Percentiles rank a stretch among this genome's conserved stretches.
Evolutionary conservation across 1,284 basidiomycete genomes (phyloP).

Genomic region (Cystobasidiaceae sp.): DNA sequence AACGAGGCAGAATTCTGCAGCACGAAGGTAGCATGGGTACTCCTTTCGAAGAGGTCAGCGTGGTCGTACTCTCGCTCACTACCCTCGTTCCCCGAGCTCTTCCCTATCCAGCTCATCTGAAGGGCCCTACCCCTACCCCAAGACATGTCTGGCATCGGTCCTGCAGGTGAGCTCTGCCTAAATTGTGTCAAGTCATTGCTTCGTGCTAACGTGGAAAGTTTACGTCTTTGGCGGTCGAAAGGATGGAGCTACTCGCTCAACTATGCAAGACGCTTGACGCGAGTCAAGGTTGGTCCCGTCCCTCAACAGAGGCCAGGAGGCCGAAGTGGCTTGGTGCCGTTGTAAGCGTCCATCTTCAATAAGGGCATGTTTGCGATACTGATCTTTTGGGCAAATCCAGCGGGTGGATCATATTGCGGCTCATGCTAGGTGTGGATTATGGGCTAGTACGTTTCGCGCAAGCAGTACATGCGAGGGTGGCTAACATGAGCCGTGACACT

Average conservation of each 20-base stretch:
- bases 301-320: constrained; percentile 11
- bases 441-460: constrained; percentile 24
- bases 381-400: neutral
- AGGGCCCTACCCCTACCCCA: too few relatives aligned
- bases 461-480: neutral
- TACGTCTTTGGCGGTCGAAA: neutral
- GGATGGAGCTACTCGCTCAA: constrained; percentile 18
- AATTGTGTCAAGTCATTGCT: neutral
- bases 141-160: constrained; percentile 27
- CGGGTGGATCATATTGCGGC: constrained; percentile 18
- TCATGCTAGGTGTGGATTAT: constrained; percentile 13
- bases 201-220: too few relatives aligned
- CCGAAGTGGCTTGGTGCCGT: neutral
- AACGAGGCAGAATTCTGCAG: too few relatives aligned
- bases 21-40: too few relatives aligned
- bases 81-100: too few relatives aligned
- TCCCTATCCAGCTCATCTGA: too few relatives aligned
- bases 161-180: neutral
- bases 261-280: constrained; percentile 6
- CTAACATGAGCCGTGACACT: too few relatives aligned
- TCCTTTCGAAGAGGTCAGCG: too few relatives aligned
- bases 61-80: too few relatives aligned
- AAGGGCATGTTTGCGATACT: neutral
- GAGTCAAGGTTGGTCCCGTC: neutral
- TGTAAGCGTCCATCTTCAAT: neutral